Base-by-base conservation (phyloP, 1,139 yeast genomes). In the Pneumocystis wakefieldiae region DNA sequence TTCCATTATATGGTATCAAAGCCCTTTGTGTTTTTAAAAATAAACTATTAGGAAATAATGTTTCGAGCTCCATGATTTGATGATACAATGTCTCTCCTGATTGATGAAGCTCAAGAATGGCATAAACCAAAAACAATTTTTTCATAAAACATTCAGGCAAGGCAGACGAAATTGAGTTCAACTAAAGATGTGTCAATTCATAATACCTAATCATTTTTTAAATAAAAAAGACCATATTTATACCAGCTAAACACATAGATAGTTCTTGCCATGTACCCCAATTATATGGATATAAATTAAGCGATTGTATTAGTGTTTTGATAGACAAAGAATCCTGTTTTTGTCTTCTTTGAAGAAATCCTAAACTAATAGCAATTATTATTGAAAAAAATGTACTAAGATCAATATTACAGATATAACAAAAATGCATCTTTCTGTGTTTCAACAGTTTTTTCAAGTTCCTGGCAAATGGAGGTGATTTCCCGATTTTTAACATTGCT, bases 221-320 rank as follows among this genome's bases (percentile, higher is more conserved):
- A 8, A 14, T 89, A 62, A 83, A 78, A 36, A 84, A 80, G 4
- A 81, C 75, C 37, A 37, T 61, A 24, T 60, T 60, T 8, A 62
- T 42, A 48, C 62, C 61, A 7, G 62, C 55, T 24, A 90, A 74
- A 62, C 94, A 84, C 2, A 83, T 77, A 15, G 86, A 76, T 53
- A 92, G 76, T 71, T 92, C 97, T 66, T 81, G 80, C 97, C 97
- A 94, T 65, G 95, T 87, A 63, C 92, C 83, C 97, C 97, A 92
- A 70, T 92, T 92, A 72, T 80, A 87, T 0, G 97, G 96, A 69
- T 85, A 89, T 36, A 80, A 62, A 24, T 77, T 73, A 19, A 86
- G 72, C 1, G 96, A 86, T 62, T 79, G 1, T 87, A 77, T 4
- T 87, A 73, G 0, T 96, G 76, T 32, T 66, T 32, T 32, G 28